A percentile compares a stretch with the other conserved stretches of the same genome.
Conservation (phyloP, 768 basidiomycete species). For the Piloderma croceum region DNA sequence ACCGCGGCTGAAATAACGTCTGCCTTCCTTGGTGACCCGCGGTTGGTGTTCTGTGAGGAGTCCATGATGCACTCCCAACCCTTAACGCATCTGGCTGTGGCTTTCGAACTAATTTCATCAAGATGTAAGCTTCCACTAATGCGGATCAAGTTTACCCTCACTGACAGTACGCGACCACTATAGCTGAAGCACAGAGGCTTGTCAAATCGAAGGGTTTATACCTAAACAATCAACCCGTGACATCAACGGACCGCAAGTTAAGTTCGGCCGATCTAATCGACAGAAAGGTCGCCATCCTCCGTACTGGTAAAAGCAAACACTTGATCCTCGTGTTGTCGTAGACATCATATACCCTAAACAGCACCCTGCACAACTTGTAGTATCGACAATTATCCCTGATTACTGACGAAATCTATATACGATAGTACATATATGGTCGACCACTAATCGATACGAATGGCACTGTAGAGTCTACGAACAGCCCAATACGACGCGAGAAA, state of each 20-base stretch:
- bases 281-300: conserved; percentile 54
- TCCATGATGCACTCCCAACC: conserved; percentile 49
- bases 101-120: conserved; percentile 54
- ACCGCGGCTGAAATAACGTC: conserved; percentile 49
- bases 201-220: conserved; percentile 65
- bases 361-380: not conserved
- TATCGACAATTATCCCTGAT: too few relatives aligned
- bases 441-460: conserved; percentile 68
- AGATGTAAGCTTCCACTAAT: conserved; percentile 43
- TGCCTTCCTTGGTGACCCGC: conserved; percentile 61
- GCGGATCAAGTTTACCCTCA: not conserved
- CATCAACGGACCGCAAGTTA: conserved; percentile 43
- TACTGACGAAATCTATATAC: too few relatives aligned
- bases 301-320: conserved; percentile 71
- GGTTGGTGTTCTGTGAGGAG: conserved; percentile 48
- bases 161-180: not conserved
- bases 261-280: conserved; percentile 49
- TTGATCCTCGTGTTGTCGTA: conserved; percentile 45
- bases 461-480: conserved; percentile 74
- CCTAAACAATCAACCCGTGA: conserved; percentile 57
- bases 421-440: too few relatives aligned
- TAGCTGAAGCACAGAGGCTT: conserved; percentile 63
- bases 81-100: conserved; percentile 56
- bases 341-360: not conserved
- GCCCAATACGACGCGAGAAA: conserved; percentile 91